Evolutionary conservation across 768 basidiomycete species (phyloP).

Genomic region (Psilocybe cubensis): DNA sequence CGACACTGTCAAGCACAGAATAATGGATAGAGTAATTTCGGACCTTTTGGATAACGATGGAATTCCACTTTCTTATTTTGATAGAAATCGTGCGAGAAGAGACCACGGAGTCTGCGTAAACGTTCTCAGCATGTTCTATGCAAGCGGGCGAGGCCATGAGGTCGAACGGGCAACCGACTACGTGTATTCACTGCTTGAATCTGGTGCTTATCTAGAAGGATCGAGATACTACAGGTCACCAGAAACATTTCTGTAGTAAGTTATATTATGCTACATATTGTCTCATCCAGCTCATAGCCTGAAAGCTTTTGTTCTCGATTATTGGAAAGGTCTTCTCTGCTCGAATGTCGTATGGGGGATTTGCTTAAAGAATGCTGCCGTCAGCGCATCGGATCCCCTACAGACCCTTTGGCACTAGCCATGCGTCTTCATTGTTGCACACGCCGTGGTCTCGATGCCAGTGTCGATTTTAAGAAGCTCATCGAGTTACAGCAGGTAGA

Average conservation of each 20-base stretch:
- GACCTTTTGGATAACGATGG: not conserved
- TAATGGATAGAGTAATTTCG: not conserved
- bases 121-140: not conserved
- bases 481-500: constrained; percentile 38
- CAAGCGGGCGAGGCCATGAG: not conserved
- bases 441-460: constrained; percentile 25
- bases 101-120: not conserved
- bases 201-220: not conserved
- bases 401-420: constrained; percentile 30
- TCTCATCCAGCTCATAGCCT: not conserved
- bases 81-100: not conserved
- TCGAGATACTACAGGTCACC: not conserved
- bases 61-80: not conserved
- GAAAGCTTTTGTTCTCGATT: not conserved
- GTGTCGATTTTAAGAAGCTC: constrained; percentile 33
- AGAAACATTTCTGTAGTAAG: not conserved
- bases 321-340: not conserved
- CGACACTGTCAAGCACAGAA: not conserved
- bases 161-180: not conserved
- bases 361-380: constrained; percentile 35
- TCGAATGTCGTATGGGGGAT: constrained; percentile 24
- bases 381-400: constrained; percentile 38
- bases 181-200: not conserved
- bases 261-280: not conserved
- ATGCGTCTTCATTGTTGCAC: constrained; percentile 42